Conservation (phyloP, 1,284 basidiomycete genomes). For the Trichosporon coremiiforme region DNA sequence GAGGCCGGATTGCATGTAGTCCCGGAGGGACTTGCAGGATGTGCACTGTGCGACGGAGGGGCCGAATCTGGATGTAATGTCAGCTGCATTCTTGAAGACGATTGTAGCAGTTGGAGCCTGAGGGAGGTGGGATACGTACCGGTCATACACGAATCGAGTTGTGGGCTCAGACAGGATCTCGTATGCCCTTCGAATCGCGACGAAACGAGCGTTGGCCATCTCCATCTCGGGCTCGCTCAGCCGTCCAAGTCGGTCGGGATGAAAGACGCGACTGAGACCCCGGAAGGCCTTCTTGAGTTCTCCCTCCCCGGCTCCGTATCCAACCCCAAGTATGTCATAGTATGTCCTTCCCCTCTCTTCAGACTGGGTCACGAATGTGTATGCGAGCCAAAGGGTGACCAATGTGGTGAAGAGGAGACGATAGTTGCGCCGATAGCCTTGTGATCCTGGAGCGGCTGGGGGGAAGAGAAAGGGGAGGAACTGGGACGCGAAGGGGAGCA, state of each 20-base stretch:
- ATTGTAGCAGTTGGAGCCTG: too few species aligned
- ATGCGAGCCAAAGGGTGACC: constrained; percentile 67
- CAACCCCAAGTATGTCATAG: constrained; percentile 72
- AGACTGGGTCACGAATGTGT: constrained; percentile 66
- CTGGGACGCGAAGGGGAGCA: constrained; percentile 39
- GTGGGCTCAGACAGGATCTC: constrained; percentile 77
- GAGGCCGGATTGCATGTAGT: constrained; percentile 21
- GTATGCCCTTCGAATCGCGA: constrained; percentile 71
- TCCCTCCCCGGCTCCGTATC: constrained; percentile 65
- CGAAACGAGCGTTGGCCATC: constrained; percentile 61
- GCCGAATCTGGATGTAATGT: constrained; percentile 24
- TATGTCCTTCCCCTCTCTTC: constrained; percentile 59
- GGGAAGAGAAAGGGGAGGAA: constrained; percentile 41
- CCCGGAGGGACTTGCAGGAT: constrained; percentile 21
- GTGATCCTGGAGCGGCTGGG: constrained; percentile 34
- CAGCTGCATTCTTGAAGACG: background rate
- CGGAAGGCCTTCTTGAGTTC: constrained; percentile 72
- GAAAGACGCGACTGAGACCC: constrained; percentile 65
- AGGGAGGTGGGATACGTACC: constrained; percentile 55
- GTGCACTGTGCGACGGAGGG: constrained; percentile 21
- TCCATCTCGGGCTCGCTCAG: constrained; percentile 60
- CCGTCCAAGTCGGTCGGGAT: constrained; percentile 74
- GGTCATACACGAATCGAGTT: constrained; percentile 80
- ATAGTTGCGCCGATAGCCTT: constrained; percentile 40
- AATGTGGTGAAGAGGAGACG: constrained; percentile 48